Evolutionary conservation across 108 stramenopile species (phyloP), one percentile per base, ranked within the genome.

Genomic region (Nannochloropsis oceanica): DNA sequence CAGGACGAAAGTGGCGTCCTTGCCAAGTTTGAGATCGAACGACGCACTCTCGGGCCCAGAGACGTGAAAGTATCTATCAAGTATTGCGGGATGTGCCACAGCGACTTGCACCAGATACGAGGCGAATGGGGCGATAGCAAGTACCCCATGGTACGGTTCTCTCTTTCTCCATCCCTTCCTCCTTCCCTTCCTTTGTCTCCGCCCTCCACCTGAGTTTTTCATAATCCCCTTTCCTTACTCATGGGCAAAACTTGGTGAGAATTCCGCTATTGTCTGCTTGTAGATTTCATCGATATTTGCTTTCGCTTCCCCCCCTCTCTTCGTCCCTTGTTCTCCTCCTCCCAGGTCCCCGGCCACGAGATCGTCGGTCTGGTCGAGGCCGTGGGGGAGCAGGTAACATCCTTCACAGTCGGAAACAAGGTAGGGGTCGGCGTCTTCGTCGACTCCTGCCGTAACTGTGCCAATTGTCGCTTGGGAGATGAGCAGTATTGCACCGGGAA

Each of bases 301-400:
- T 5, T 34, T 5, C 34, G 2, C 34, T 34, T 34, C 34, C 34
- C 34, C 34, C 34, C 34, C 5, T 34, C 34, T 5, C 34, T 34
- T 1, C 34, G 2, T 34, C 34, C 34, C 34, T 34, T 5, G 1
- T 34, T 34, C 34, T 2, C 13, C 25, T 25, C 79, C 13, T 8
- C 11, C 26, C 50, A 81, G 82, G 82, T 87, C 26, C 84, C 84
- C 8, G 87, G 87, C 12, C 87, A 88, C 84, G 87, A 88, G 84
- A 81, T 80, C 27, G 82, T 59, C 44, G 87, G 87, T 34, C n/a
- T 80, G 13, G 87, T 88, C 13, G 26, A 22, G 8, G 25, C n/a
- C 18, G 43, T 82, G 24, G 87, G 87, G 20, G 20, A 10, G 34
- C 20, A 14, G 12, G 84, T 34, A 11, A n/a, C 22, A 8, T n/a